A percentile compares a stretch with the other conserved stretches of the same genome.
Conservation (phyloP, 176 grass and related monocot genomes). For the Aegilops tauschii region DNA sequence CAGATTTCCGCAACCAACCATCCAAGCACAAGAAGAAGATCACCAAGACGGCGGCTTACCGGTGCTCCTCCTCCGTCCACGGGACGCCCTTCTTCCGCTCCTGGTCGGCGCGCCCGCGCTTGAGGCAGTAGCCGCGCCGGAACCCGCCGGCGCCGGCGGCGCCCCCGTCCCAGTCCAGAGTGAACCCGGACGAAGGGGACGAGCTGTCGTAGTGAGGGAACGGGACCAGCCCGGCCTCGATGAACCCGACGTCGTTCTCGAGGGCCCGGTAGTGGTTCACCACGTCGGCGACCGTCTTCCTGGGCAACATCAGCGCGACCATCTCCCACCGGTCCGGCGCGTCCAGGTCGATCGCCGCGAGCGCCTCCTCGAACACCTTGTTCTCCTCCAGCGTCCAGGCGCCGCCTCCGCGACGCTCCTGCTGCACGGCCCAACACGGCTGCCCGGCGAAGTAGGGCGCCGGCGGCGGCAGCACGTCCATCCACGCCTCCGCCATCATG, state of each 20-base stretch:
- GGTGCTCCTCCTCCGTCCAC: slow-evolving; percentile 98
- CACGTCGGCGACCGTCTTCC: slow-evolving; percentile 70
- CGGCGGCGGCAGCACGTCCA: slow-evolving; percentile 48
- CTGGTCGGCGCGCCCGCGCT: slow-evolving; percentile 63
- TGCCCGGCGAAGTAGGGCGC: slow-evolving; percentile 51
- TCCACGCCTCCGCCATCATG: slow-evolving; percentile 77
- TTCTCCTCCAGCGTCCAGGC: slow-evolving; percentile 80
- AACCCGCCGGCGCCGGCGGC: slow-evolving; percentile 37
- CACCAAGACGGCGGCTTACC: slow-evolving; percentile 27
- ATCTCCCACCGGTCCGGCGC: slow-evolving; percentile 73
- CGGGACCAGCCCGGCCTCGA: slow-evolving; percentile 82
- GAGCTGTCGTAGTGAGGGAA: slow-evolving; percentile 61
- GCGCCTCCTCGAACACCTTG: slow-evolving; percentile 86
- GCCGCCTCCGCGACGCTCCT: slow-evolving; percentile 6
- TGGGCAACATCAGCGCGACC: slow-evolving; percentile 63
- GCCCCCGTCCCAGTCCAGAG: slow-evolving; percentile 46
- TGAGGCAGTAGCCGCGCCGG: slow-evolving; percentile 60
- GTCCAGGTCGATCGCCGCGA: slow-evolving; percentile 65
- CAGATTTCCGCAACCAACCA: neutral
- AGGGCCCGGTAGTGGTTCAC: slow-evolving; percentile 68
- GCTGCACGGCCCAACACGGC: slow-evolving; percentile 34
- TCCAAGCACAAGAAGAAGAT: neutral
- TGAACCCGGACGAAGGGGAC: slow-evolving; percentile 42
- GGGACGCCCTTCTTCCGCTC: slow-evolving; percentile 97
- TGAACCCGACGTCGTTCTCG: slow-evolving; percentile 79